Percentiles rank a stretch among this genome's conserved stretches.
phyloP scores from a whole-genome alignment of 148 eudicot species.

The Amaranthus palmeri region DNA sequence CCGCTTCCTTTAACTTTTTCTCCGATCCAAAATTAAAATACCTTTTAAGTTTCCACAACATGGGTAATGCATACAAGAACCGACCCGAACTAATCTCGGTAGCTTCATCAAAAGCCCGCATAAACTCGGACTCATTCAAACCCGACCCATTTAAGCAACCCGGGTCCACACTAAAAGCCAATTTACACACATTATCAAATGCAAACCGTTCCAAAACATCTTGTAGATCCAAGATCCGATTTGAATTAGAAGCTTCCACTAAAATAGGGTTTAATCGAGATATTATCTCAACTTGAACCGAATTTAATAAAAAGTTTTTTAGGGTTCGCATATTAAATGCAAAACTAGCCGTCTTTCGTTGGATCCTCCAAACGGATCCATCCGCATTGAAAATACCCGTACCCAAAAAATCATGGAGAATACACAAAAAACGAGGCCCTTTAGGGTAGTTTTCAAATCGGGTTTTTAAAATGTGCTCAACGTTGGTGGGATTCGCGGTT shows the following conservation, averaged over 20 bases:
- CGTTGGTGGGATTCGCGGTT: constrained; percentile 47
- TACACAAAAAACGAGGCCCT: constrained; percentile 32
- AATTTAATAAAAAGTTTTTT: constrained; percentile 28
- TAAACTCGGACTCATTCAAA: constrained; percentile 42
- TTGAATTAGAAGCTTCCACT: constrained; percentile 10
- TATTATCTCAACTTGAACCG: constrained; percentile 31
- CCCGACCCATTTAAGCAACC: constrained; percentile 46
- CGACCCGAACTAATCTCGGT: constrained; percentile 47
- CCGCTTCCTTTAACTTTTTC: constrained; percentile 39
- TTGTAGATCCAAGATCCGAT: constrained; percentile 33
- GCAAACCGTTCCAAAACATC: constrained; percentile 41
- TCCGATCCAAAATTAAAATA: constrained; percentile 52
- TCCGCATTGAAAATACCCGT: constrained; percentile 54
- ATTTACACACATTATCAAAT: constrained; percentile 54
- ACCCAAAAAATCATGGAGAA: constrained; percentile 43
- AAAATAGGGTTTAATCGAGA: constrained; percentile 35
- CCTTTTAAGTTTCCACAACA: constrained; percentile 36
- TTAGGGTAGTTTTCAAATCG: constrained; percentile 49
- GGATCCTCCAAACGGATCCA: constrained; percentile 38
- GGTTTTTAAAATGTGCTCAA: constrained; percentile 47
- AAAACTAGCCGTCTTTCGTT: constrained; percentile 50
- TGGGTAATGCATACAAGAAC: constrained; percentile 45
- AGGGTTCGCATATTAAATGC: constrained; percentile 42
- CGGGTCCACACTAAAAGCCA: constrained; percentile 77
- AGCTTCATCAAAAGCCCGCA: constrained; percentile 63